Conservation (phyloP, 2,329 filamentous ascomycete genomes). For the Aspergillus puulaauensis region DNA sequence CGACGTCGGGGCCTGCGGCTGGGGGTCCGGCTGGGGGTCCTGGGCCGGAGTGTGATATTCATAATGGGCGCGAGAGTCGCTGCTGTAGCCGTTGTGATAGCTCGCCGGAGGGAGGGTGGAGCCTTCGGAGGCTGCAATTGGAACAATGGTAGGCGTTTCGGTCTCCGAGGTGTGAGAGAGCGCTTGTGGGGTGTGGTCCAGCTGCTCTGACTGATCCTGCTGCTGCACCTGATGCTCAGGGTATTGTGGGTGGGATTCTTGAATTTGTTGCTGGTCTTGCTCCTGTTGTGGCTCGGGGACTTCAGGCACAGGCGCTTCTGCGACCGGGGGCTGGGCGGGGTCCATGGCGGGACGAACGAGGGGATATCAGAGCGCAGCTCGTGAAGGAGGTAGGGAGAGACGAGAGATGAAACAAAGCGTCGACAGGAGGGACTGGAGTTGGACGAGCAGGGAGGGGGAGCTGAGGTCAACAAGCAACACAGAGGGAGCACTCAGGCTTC, state of each 20-base stretch:
- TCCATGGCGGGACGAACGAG: slow-evolving; percentile 2
- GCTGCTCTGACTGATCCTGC: neutral
- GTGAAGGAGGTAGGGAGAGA: neutral
- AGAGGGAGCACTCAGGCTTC: too few relatives aligned
- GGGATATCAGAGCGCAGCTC: slow-evolving; percentile 4
- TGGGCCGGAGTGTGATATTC: slow-evolving; percentile 32
- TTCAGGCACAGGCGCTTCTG: slow-evolving; percentile 20
- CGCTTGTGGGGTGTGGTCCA: slow-evolving; percentile 8
- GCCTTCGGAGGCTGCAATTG: slow-evolving; percentile 40
- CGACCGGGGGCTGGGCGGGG: slow-evolving; percentile 19
- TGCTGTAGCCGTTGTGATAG: slow-evolving; percentile 39
- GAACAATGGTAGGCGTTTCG: slow-evolving; percentile 24
- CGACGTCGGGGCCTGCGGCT: slow-evolving; percentile 39
- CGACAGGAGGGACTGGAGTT: slow-evolving; percentile 10
- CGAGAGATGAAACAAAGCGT: neutral
- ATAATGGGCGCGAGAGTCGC: slow-evolving; percentile 51
- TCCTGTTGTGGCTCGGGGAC: slow-evolving; percentile 1
- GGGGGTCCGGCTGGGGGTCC: slow-evolving; percentile 44
- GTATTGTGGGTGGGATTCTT: neutral
- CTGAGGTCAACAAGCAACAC: slow-evolving; percentile 16
- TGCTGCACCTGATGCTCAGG: neutral
- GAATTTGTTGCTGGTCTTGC: neutral
- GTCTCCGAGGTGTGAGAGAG: slow-evolving; percentile 16
- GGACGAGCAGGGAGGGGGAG: slow-evolving; percentile 1
- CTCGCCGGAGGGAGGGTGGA: slow-evolving; percentile 20